These are phyloP conservation scores for Cladosporium sp. DNA, from an alignment of 2,329 filamentous ascomycete genomes.

Conservation along the genomic window DNA sequence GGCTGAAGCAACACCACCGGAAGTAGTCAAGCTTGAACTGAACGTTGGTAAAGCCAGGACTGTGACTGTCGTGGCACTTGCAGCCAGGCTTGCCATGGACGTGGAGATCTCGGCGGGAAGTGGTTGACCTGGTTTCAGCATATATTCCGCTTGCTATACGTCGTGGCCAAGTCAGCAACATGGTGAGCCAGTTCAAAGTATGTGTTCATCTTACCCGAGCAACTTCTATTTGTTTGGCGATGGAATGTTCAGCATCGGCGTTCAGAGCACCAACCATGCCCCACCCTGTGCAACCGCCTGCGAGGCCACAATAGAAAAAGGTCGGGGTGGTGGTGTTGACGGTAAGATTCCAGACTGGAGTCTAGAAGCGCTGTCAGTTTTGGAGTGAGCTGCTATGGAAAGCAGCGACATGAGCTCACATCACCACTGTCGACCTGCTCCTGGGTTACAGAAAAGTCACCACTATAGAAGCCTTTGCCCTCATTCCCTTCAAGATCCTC, in stretches of 20 bases:
- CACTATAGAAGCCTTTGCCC: slow-evolving; percentile 21
- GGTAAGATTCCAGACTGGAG: slow-evolving; percentile 28
- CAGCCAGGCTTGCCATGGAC: slow-evolving; percentile 21
- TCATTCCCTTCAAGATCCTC: slow-evolving; percentile 19
- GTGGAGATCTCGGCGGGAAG: slow-evolving; percentile 35
- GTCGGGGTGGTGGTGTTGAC: slow-evolving; percentile 61
- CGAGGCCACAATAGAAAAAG: slow-evolving; percentile 69
- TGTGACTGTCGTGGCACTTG: slow-evolving; percentile 18
- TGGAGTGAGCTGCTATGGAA: neutral
- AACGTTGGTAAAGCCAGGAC: slow-evolving; percentile 7
- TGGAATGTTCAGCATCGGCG: slow-evolving; percentile 37
- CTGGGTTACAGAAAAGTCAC: neutral
- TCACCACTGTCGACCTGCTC: neutral
- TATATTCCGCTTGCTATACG: slow-evolving; percentile 20
- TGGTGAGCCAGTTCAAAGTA: neutral
- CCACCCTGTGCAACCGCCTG: slow-evolving; percentile 58
- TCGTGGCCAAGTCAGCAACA: neutral
- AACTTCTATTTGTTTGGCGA: slow-evolving; percentile 27
- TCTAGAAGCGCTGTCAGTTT: slow-evolving; percentile 2
- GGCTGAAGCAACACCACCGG: slow-evolving; percentile 13
- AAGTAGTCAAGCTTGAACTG: slow-evolving; percentile 15
- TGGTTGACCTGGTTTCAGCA: slow-evolving; percentile 37
- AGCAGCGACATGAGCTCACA: neutral
- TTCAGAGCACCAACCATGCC: slow-evolving; percentile 77
- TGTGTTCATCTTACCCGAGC: slow-evolving; percentile 13